Base-by-base conservation (phyloP, 495 filamentous ascomycete species). In the Annulohypoxylon bovei region DNA sequence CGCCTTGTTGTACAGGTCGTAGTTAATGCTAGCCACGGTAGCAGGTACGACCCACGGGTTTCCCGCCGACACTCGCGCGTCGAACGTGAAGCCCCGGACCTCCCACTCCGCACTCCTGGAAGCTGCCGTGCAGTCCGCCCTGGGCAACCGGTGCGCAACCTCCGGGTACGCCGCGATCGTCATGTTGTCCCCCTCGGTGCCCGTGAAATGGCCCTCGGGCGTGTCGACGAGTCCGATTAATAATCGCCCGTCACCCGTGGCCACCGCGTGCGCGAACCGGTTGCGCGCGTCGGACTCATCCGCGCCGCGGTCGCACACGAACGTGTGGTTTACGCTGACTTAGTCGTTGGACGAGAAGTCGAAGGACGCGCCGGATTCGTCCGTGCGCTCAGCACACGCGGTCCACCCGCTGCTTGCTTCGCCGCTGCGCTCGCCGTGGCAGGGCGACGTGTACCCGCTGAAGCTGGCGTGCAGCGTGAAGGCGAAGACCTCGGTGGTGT, bases 291-390 rank as follows among this genome's bases (percentile, higher is more conserved):
- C 59, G 4, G 40, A 40, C 12, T 69, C 55, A 4, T 5, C 22
- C 1, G 22, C 35, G 28, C 67, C 61, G 46, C 67, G 60, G 46
- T 65, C 54, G 55, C 67, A 70, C 22, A 59, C 11, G 54, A 30
- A 70, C 0, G 67, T 59, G 46, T 64, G 60, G 18, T 65, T 52
- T 20, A 70, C 5, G 27, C 3, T 40, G 33, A 70, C 11, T 35
- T 53, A 70, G 46, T 70, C 67, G 67, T 70, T 70, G 1, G 35
- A 39, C 30, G 67, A 46, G 61, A 65, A 70, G 23, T 70, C 62
- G 39, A 70, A 70, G 8, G 2, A 47, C 4, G 37, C 37, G 2
- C 6, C 25, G 9, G 14, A 53, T n/a, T 53, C 27, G 44, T 49
- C 44, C 20, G 7, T 14, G 11, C 20, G 44, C 44, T 25, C 44